Evolutionary conservation across 352 stramenopile genomes (phyloP).

Genomic region (Elongisporangium undulatum): DNA sequence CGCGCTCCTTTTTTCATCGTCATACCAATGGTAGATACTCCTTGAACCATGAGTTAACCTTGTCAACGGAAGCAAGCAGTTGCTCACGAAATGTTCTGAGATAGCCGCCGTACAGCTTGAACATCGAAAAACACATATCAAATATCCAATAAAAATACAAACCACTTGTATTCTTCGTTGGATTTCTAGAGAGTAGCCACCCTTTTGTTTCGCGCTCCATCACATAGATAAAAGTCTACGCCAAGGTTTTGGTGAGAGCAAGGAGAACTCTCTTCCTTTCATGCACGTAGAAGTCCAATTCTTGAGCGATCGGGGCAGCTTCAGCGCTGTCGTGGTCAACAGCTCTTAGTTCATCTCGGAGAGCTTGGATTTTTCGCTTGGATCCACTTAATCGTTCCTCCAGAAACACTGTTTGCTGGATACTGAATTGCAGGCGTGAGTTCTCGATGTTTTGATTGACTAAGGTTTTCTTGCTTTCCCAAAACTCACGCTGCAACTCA

Average conservation of each 20-base stretch:
- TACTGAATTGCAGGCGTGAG: constrained; percentile 15
- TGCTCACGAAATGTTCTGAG: background rate
- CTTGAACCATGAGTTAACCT: background rate
- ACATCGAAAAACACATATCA: background rate
- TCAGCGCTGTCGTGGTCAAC: constrained; percentile 1
- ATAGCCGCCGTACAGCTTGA: background rate
- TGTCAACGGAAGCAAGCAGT: background rate
- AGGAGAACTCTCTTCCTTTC: constrained; percentile 10
- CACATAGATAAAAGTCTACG: background rate
- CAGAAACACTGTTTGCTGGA: constrained; percentile 12
- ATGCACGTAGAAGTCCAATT: constrained; percentile 13
- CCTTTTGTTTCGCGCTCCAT: background rate
- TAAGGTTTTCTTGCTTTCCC: constrained; percentile 13
- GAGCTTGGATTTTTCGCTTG: constrained; percentile 16
- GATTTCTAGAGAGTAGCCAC: background rate
- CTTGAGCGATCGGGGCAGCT: constrained; percentile 3
- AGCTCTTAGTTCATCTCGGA: constrained; percentile 11
- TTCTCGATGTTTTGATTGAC: constrained; percentile 12
- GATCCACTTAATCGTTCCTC: constrained; percentile 16
- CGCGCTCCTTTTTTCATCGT: background rate
- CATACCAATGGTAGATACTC: background rate
- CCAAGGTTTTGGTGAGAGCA: background rate
- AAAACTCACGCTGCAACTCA: constrained; percentile 12
- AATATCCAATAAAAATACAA: background rate
- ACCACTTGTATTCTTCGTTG: background rate